phyloP scores from a whole-genome alignment of 345 rosid genomes.

The Brassica rapa region DNA sequence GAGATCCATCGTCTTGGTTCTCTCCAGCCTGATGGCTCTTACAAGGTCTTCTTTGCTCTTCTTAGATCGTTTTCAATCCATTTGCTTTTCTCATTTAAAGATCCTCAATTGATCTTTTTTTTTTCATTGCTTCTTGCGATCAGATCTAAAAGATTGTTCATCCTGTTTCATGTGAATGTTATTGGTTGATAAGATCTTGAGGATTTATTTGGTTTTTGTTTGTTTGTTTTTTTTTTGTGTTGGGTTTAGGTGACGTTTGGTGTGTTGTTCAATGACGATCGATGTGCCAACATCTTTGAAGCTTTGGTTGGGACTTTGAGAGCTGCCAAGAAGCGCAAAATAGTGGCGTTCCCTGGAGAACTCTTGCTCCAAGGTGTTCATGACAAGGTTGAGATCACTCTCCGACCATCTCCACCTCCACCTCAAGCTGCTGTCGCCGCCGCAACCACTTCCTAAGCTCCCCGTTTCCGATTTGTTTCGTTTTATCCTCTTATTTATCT shows the following conservation, averaged over 20 bases:
- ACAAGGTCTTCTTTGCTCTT: constrained; percentile 51
- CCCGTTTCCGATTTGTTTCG: neutral
- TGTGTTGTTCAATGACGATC: constrained; percentile 77
- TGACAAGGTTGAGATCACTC: constrained; percentile 77
- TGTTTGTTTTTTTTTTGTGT: neutral
- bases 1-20: constrained; percentile 85
- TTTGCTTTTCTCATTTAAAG: neutral
- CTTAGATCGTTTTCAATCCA: neutral
- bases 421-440: constrained; percentile 16
- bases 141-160: constrained; percentile 16
- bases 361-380: constrained; percentile 93
- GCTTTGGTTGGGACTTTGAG: constrained; percentile 90
- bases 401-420: constrained; percentile 55
- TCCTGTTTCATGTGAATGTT: neutral
- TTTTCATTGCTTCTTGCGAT: neutral
- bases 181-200: neutral
- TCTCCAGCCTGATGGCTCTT: constrained; percentile 82
- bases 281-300: constrained; percentile 94
- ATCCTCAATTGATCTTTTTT: neutral
- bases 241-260: constrained; percentile 79
- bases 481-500: neutral
- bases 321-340: constrained; percentile 90
- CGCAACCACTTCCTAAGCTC: constrained; percentile 21
- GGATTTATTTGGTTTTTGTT: neutral
- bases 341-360: constrained; percentile 71